Evolutionary conservation across 148 eudicot species (phyloP).

Genomic region (Polygonum maritimum): DNA sequence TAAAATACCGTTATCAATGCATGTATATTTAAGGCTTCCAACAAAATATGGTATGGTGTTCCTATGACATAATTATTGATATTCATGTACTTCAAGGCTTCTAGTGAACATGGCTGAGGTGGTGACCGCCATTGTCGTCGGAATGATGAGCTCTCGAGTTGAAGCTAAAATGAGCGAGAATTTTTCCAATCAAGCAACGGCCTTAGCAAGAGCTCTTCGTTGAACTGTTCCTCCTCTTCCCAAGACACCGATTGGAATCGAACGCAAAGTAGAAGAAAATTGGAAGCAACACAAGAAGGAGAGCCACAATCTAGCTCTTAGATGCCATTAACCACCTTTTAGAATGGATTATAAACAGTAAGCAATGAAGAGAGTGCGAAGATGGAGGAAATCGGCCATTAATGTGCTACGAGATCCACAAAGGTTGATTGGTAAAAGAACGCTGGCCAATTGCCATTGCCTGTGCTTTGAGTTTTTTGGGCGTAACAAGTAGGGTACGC

Average conservation of each 20-base stretch:
- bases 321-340: slow-evolving; percentile 9
- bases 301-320: slow-evolving; percentile 15
- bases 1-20: no score
- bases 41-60: no score
- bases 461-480: background rate
- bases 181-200: slow-evolving; percentile 93
- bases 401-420: slow-evolving; percentile 10
- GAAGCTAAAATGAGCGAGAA: slow-evolving; percentile 80
- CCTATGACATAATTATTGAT: no score
- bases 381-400: slow-evolving; percentile 8
- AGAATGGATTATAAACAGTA: background rate
- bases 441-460: background rate
- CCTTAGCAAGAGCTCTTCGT: slow-evolving; percentile 66
- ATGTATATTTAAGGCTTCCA: no score
- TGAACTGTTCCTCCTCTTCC: slow-evolving; percentile 49
- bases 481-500: background rate
- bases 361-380: slow-evolving; percentile 5
- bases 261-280: slow-evolving; percentile 18
- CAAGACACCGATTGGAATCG: slow-evolving; percentile 18
- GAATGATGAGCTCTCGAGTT: slow-evolving; percentile 45
- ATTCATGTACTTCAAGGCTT: no score
- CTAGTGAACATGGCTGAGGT: no score
- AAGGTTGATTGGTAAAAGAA: background rate
- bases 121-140: slow-evolving; percentile 47
- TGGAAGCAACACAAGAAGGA: slow-evolving; percentile 9